Evolutionary conservation across 2,329 filamentous ascomycete species (phyloP).

Genomic region (Diplodia sapinea): DNA sequence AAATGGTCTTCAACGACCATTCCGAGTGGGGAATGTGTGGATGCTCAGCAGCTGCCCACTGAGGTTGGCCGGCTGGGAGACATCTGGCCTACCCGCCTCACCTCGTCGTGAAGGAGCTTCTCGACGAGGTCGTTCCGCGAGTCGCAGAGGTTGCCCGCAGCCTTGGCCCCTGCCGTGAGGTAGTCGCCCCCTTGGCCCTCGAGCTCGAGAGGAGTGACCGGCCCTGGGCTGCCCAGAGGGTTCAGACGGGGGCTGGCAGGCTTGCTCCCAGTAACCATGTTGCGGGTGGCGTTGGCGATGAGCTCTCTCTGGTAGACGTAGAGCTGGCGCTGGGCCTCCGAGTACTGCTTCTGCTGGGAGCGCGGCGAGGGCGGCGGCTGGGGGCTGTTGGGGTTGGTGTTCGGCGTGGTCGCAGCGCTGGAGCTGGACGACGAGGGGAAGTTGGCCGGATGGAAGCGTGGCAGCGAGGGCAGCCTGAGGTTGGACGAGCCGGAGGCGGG

Average conservation of each 20-base stretch:
- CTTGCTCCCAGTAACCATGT: constrained; percentile 39
- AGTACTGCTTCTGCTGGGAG: constrained; percentile 51
- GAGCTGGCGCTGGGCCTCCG: constrained; percentile 57
- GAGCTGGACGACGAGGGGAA: constrained; percentile 51
- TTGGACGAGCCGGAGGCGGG: constrained; percentile 45
- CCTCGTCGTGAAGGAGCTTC: constrained; percentile 54
- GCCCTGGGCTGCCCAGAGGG: constrained; percentile 58
- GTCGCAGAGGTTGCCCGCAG: constrained; percentile 33
- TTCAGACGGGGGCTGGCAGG: constrained; percentile 56
- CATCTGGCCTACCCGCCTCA: constrained; percentile 45
- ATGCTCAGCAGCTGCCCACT: constrained; percentile 24
- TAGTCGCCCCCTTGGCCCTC: constrained; percentile 54
- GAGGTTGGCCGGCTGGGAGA: constrained; percentile 23
- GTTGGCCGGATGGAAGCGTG: constrained; percentile 60
- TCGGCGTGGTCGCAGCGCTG: constrained; percentile 46
- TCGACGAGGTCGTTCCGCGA: constrained; percentile 52
- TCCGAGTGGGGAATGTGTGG: not conserved
- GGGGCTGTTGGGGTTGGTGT: constrained; percentile 48
- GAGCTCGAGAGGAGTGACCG: constrained; percentile 60
- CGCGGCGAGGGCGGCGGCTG: constrained; percentile 53
- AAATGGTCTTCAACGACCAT: not conserved
- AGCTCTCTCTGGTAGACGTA: constrained; percentile 56
- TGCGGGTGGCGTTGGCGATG: constrained; percentile 38
- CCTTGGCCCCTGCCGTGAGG: constrained; percentile 52
- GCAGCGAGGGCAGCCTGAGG: constrained; percentile 56